Conservation (phyloP, 352 stramenopile species). For the Pseudoperonospora humuli region DNA sequence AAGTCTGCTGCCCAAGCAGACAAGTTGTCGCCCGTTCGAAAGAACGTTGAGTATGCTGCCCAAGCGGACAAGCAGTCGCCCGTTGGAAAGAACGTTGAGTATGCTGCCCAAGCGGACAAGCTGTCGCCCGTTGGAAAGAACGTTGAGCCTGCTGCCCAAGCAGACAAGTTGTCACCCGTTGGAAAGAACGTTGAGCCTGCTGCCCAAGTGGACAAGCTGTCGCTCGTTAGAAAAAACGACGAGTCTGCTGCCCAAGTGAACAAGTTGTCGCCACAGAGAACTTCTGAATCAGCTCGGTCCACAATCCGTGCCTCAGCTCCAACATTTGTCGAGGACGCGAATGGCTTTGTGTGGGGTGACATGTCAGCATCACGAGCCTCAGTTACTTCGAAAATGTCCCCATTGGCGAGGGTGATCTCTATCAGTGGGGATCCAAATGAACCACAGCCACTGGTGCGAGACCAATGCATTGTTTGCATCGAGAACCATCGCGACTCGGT, state of each 20-base stretch:
- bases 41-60: neutral
- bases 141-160: neutral
- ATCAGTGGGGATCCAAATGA: conserved; percentile 21
- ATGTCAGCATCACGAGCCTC: neutral
- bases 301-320: conserved; percentile 10
- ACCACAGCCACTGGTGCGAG: conserved; percentile 8
- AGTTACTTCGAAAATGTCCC: conserved; percentile 5
- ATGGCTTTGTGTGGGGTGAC: conserved; percentile 13
- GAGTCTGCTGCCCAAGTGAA: neutral
- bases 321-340: conserved; percentile 21
- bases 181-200: neutral
- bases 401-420: conserved; percentile 17
- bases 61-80: conserved; percentile 1
- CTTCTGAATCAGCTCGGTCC: conserved; percentile 1
- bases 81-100: neutral
- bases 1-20: neutral
- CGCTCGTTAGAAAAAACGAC: neutral
- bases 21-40: conserved; percentile 3
- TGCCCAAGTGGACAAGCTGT: conserved; percentile 1
- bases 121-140: neutral
- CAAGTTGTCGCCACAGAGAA: no score
- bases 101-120: neutral
- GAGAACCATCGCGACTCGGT: conserved; percentile 40
- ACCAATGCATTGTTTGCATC: conserved; percentile 44
- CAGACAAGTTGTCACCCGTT: conserved; percentile 1